Percentiles rank a stretch among this genome's conserved stretches.
Conservation (phyloP, 2,329 filamentous ascomycete genomes). For the Penicillium polonicum region DNA sequence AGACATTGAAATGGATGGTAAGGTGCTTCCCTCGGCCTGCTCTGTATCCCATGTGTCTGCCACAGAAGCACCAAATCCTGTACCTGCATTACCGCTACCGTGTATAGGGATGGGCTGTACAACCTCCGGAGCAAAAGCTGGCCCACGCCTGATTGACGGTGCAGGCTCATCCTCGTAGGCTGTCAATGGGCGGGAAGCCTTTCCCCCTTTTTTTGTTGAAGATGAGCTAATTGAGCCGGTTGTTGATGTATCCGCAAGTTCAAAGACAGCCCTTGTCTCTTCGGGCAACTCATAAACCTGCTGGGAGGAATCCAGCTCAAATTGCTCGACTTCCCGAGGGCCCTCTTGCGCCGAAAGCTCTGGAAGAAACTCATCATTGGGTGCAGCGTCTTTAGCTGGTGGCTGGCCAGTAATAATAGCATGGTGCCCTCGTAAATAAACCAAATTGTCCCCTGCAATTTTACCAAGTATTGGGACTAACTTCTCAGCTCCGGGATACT, state of each 20-base stretch:
- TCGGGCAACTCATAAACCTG: conserved; percentile 39
- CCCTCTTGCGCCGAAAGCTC: conserved; percentile 35
- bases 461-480: conserved; percentile 52
- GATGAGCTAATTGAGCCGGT: conserved; percentile 1
- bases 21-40: not conserved
- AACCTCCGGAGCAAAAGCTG: conserved; percentile 49
- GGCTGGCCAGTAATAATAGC: conserved; percentile 52
- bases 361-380: conserved; percentile 29
- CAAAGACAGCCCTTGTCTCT: conserved; percentile 33
- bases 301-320: conserved; percentile 27
- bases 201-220: not conserved
- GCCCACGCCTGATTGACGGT: conserved; percentile 38
- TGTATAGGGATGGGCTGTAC: conserved; percentile 27
- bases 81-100: not conserved
- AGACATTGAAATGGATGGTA: conserved; percentile 9
- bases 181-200: not conserved
- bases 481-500: conserved; percentile 54
- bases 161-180: conserved; percentile 34
- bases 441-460: conserved; percentile 49
- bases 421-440: conserved; percentile 57
- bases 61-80: not conserved
- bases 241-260: conserved; percentile 40
- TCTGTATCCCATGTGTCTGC: not conserved
- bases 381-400: conserved; percentile 31
- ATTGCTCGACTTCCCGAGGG: conserved; percentile 24